Base-by-base conservation (phyloP, 495 filamentous ascomycete genomes). In the Neurospora tetrasperma region DNA sequence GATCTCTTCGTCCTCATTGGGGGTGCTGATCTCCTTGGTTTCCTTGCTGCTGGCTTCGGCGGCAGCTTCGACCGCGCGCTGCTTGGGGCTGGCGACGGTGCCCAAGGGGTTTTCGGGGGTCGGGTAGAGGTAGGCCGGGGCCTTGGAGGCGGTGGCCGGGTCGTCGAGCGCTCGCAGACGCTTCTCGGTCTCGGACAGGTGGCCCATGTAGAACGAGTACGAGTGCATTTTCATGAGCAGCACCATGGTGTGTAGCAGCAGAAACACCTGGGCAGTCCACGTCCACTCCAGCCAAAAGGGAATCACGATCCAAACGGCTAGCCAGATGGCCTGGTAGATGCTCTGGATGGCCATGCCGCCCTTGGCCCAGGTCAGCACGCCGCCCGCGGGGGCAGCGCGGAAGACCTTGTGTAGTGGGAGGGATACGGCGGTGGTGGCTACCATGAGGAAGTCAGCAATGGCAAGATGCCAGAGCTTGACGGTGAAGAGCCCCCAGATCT, bases 221-320 rank as follows among this genome's bases (percentile, higher is more conserved):
- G 94, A 97, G 78, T 99, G 96, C 86, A 99, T 93, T 84, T 99
- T 99, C 96, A 99, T 99, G 38, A 98, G 89, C 8, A 99, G 84
- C 16, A 92, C 90, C 78, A 99, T 87, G 44, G 93, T 90, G 79
- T 99, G 96, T 18, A 99, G 87, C 14, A 94, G 91, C 74, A 99
- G 90, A 81, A 94, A 98, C 54, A 98, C 96, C 79, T 99, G 96
- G 38, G 95, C 91, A 7, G 96, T 99, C 88, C 88, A 90, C 2
- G 94, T 93, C 96, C 96, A 99, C 23, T 88, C 84, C n/a, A 94
- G 82, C 77, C 90, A 83, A 75, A 99, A 99, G 1, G 96, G 96
- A 81, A 93, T 92, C 85, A 89, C 88, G 70, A 96, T 89, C 96
- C 95, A 98, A 70, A 94, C 82, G 8, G 83, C 79, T 59, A 98